Evolutionary conservation across 768 basidiomycete species (phyloP).

Genomic region (Kwoniella sp.): DNA sequence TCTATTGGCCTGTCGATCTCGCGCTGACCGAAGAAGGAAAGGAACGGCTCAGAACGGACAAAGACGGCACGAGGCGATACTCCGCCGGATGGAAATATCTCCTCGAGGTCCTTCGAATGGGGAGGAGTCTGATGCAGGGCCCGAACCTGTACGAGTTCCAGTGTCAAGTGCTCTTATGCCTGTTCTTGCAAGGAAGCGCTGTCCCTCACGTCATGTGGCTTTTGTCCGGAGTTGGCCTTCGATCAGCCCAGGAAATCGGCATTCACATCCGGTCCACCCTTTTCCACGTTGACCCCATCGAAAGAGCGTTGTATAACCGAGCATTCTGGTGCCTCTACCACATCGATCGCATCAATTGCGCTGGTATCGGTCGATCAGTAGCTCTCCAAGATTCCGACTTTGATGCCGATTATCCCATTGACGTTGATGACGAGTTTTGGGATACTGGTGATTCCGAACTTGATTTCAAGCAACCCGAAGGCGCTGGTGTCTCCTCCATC

Average conservation of each 20-base stretch:
- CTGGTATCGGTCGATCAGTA: slow-evolving; percentile 68
- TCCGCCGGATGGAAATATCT: slow-evolving; percentile 60
- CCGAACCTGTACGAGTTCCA: slow-evolving; percentile 73
- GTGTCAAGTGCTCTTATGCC: slow-evolving; percentile 58
- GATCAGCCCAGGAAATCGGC: slow-evolving; percentile 74
- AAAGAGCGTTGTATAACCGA: slow-evolving; percentile 76
- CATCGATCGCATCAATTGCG: slow-evolving; percentile 56
- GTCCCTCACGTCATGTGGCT: slow-evolving; percentile 61
- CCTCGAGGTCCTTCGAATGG: slow-evolving; percentile 65
- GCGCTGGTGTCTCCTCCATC: slow-evolving; percentile 55
- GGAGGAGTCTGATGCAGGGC: slow-evolving; percentile 63
- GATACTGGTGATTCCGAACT: slow-evolving; percentile 61
- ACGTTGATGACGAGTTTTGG: slow-evolving; percentile 85
- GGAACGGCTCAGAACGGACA: slow-evolving; percentile 31
- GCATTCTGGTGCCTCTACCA: slow-evolving; percentile 66
- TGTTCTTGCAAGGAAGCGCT: slow-evolving; percentile 51
- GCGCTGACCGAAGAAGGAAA: slow-evolving; percentile 42
- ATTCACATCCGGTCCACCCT: slow-evolving; percentile 64
- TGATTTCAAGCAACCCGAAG: slow-evolving; percentile 68
- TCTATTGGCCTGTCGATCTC: slow-evolving; percentile 52
- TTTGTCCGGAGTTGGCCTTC: slow-evolving; percentile 67
- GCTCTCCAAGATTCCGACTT: slow-evolving; percentile 71
- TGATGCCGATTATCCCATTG: slow-evolving; percentile 70
- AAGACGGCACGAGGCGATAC: slow-evolving; percentile 39
- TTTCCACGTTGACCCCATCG: slow-evolving; percentile 55